phyloP scores from a whole-genome alignment of 805 yeast species.

The Danielia reshetovae region DNA sequence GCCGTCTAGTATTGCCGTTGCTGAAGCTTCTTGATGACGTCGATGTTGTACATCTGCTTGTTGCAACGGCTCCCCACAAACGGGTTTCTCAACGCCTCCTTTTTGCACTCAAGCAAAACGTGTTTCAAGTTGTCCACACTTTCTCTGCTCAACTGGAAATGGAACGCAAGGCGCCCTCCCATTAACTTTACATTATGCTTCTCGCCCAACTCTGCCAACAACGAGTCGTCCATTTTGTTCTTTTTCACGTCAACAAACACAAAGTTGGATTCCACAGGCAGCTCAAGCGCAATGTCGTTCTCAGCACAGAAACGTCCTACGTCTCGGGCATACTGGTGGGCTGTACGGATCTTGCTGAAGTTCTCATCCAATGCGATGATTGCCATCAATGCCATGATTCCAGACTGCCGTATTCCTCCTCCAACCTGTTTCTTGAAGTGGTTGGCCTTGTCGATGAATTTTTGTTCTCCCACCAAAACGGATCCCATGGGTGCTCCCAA shows the following conservation, averaged over 20 bases:
- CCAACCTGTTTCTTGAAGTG: slow-evolving; percentile 91
- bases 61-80: slow-evolving; percentile 15
- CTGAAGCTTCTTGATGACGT: slow-evolving; percentile 4
- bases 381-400: slow-evolving; percentile 80
- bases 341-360: slow-evolving; percentile 49
- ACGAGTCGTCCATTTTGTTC: slow-evolving; percentile 54
- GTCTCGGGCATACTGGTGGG: slow-evolving; percentile 51
- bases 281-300: slow-evolving; percentile 54
- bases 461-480: slow-evolving; percentile 64
- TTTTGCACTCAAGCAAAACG: slow-evolving; percentile 54
- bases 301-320: slow-evolving; percentile 51
- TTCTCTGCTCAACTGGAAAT: slow-evolving; percentile 41
- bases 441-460: slow-evolving; percentile 63
- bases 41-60: slow-evolving; percentile 9
- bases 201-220: slow-evolving; percentile 49
- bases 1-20: background rate
- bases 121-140: slow-evolving; percentile 37
- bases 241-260: slow-evolving; percentile 63
- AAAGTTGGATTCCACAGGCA: slow-evolving; percentile 83
- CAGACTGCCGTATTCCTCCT: slow-evolving; percentile 90
- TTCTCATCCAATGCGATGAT: slow-evolving; percentile 71
- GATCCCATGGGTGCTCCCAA: slow-evolving; percentile 95
- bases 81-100: slow-evolving; percentile 52
- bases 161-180: slow-evolving; percentile 81
- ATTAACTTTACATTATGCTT: slow-evolving; percentile 59